Conservation (phyloP, 768 basidiomycete genomes). For the Tephrocybe rancida region DNA sequence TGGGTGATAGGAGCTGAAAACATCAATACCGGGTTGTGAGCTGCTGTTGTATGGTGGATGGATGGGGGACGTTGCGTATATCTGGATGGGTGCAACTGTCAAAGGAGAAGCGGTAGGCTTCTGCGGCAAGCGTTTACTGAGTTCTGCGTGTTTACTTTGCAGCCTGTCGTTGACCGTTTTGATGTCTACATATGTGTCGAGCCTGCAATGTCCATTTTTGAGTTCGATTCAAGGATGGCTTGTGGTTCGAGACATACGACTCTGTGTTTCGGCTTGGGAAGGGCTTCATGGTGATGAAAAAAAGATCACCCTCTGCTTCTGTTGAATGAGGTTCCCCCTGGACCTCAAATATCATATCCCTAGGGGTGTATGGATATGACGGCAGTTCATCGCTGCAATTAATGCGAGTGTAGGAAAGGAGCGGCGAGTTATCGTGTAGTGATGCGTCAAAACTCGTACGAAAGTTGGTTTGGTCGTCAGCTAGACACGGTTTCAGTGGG, state of each 20-base stretch:
- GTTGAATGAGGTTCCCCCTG: conserved; percentile 62
- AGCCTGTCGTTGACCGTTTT: conserved; percentile 87
- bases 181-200: conserved; percentile 77
- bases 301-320: conserved; percentile 50
- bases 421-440: conserved; percentile 47
- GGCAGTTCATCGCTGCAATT: conserved; percentile 41
- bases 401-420: conserved; percentile 64
- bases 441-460: conserved; percentile 57
- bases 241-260: conserved; percentile 55
- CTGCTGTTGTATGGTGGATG: conserved; percentile 10
- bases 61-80: conserved; percentile 39
- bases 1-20: conserved; percentile 11
- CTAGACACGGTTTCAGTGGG: conserved; percentile 35
- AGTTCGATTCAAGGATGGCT: neutral
- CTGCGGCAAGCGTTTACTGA: conserved; percentile 32
- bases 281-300: conserved; percentile 77
- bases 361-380: conserved; percentile 25
- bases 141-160: conserved; percentile 56
- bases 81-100: conserved; percentile 27
- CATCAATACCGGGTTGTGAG: conserved; percentile 8
- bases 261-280: conserved; percentile 75
- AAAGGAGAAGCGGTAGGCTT: conserved; percentile 23
- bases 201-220: conserved; percentile 37
- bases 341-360: conserved; percentile 70
- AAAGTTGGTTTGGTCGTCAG: conserved; percentile 61